phyloP scores from a whole-genome alignment of 768 basidiomycete genomes.

The Daedaleopsis nitida region DNA sequence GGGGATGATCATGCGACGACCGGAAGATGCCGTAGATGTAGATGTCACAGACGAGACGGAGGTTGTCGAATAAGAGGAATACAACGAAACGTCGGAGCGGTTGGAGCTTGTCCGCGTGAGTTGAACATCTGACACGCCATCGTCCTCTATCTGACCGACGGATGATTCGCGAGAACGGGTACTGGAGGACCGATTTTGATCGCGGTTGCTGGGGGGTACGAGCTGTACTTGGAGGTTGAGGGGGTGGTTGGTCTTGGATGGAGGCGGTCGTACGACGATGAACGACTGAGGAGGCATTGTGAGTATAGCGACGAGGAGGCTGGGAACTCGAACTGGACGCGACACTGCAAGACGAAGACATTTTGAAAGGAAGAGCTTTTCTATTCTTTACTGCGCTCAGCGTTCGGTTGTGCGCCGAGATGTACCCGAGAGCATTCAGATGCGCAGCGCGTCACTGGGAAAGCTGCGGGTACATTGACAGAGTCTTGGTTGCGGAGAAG shows the following conservation, averaged over 20 bases:
- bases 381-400: no score
- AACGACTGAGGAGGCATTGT: conserved; percentile 60
- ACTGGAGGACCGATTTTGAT: conserved; percentile 34
- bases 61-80: conserved; percentile 52
- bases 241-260: conserved; percentile 81
- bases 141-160: conserved; percentile 30
- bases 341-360: neutral
- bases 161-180: conserved; percentile 48
- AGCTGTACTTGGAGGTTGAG: conserved; percentile 92
- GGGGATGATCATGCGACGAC: conserved; percentile 78
- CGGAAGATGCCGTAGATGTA: conserved; percentile 45
- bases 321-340: neutral
- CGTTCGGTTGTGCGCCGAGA: no score
- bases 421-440: no score
- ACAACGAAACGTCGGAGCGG: conserved; percentile 51
- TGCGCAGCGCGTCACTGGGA: no score
- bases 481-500: no score
- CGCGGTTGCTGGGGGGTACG: conserved; percentile 65
- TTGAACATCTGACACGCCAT: conserved; percentile 23
- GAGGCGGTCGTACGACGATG: conserved; percentile 90
- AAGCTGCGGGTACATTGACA: no score
- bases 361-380: no score
- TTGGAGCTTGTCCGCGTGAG: conserved; percentile 48
- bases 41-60: conserved; percentile 39
- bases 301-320: neutral